A percentile compares a stretch with the other conserved stretches of the same genome.
Conservation (phyloP, 352 stramenopile species). For the Phytopythium sindhum region DNA sequence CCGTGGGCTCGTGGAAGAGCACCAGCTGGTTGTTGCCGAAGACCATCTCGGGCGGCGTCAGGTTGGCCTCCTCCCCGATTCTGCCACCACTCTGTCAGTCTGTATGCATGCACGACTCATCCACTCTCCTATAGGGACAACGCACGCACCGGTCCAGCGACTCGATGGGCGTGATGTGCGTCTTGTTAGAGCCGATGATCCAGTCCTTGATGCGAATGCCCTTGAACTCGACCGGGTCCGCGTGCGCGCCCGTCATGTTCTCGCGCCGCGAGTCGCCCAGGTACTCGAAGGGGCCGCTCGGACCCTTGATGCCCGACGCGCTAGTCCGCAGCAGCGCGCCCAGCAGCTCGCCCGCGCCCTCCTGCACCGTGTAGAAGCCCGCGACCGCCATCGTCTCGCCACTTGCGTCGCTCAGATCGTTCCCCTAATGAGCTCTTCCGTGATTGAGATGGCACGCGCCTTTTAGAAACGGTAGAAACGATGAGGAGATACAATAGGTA, state of each 20-base stretch:
- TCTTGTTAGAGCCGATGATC: slow-evolving; percentile 78
- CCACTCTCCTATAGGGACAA: background rate
- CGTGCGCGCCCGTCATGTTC: slow-evolving; percentile 33
- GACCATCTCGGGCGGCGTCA: slow-evolving; percentile 85
- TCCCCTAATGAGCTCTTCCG: background rate
- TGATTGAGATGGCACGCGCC: slow-evolving; percentile 1
- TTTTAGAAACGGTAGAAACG: background rate
- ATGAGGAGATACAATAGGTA: too few relatives aligned
- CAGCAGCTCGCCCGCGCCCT: slow-evolving; percentile 48
- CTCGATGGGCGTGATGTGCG: slow-evolving; percentile 77
- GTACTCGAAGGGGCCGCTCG: slow-evolving; percentile 24
- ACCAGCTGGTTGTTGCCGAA: slow-evolving; percentile 83
- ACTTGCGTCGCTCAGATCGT: background rate
- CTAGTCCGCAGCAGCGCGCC: slow-evolving; percentile 32
- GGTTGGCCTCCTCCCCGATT: slow-evolving; percentile 51
- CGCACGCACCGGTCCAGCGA: slow-evolving; percentile 52
- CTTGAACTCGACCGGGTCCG: slow-evolving; percentile 65
- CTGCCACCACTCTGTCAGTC: slow-evolving; percentile 22
- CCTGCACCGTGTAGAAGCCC: slow-evolving; percentile 56
- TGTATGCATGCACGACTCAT: background rate
- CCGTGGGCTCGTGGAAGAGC: slow-evolving; percentile 63
- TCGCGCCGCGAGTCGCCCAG: slow-evolving; percentile 49
- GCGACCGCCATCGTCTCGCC: slow-evolving; percentile 17
- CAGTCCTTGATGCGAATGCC: slow-evolving; percentile 59
- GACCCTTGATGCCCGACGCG: background rate